A percentile compares a stretch with the other conserved stretches of the same genome.
phyloP scores from a whole-genome alignment of 1,284 basidiomycete species.

The Coniferiporia sulphurascens region DNA sequence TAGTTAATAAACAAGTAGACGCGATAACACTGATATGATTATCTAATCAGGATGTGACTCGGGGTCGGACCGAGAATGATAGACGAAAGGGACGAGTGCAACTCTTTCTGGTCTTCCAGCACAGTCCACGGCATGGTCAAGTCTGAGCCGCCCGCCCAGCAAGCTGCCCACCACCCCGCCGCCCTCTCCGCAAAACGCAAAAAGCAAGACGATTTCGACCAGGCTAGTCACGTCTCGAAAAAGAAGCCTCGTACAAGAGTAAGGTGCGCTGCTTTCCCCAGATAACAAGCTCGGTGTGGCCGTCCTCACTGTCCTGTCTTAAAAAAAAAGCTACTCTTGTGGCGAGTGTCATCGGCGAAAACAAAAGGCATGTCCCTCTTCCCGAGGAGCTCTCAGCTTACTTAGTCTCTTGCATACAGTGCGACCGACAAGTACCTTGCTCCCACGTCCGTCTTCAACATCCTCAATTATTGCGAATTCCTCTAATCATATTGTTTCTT shows the following conservation, averaged over 20 bases:
- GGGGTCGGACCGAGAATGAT: not conserved
- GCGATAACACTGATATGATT: not conserved
- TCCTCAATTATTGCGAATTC: constrained; percentile 18
- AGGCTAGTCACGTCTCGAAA: constrained; percentile 31
- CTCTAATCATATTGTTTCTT: constrained; percentile 1
- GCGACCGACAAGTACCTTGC: constrained; percentile 76
- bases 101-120: not conserved
- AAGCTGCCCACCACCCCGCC: constrained; percentile 22
- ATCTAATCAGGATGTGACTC: not conserved
- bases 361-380: constrained; percentile 54
- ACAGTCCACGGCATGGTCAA: constrained; percentile 24
- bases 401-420: constrained; percentile 40
- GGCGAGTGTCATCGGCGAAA: constrained; percentile 81
- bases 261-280: constrained; percentile 40
- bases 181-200: constrained; percentile 42
- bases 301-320: constrained; percentile 12
- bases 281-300: constrained; percentile 21
- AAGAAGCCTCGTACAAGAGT: constrained; percentile 76
- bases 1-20: not conserved
- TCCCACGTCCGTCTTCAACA: constrained; percentile 54
- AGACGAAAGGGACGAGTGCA: not conserved
- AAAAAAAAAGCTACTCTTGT: constrained; percentile 64
- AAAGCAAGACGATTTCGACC: constrained; percentile 59
- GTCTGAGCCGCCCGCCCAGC: constrained; percentile 15
- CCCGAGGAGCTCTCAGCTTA: constrained; percentile 10